Evolutionary conservation across 2,329 filamentous ascomycete species (phyloP), one percentile per base, ranked within the genome.

Genomic region (Stachybotrys elegans): DNA sequence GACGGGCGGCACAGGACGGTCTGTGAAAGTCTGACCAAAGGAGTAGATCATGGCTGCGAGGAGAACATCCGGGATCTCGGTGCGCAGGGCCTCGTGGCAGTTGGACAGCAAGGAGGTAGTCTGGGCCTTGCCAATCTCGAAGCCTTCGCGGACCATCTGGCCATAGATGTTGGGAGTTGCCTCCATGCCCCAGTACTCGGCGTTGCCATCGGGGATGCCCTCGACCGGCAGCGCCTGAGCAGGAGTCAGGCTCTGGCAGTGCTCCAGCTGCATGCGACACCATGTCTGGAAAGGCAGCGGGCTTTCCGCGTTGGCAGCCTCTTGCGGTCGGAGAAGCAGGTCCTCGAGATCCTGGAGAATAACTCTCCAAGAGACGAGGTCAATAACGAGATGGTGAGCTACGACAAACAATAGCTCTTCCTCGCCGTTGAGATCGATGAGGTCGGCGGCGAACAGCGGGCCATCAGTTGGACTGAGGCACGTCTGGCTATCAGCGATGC

Each of bases 341-440:
- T 66, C 64, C 42, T 74, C 69, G 0, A 72, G 51, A 34, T 72
- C 67, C 39, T 67, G 62, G 0, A 70, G 57, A 1, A 74, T 55
- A 5, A 72, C 56, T 22, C 69, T 57, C 71, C 71, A 75, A 0
- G 70, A 71, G 1, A 74, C 71, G 2, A 74, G 56, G 38, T 73
- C 70, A 22, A 73, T 65, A 5, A 67, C 57, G 0, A 69, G 48
- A 43, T 69, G 66, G 25, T 69, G 65, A 0, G 56, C 56, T 2
- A 58, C 59, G 8, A 71, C 43, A 22, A 67, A 67, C 5, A 69
- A 29, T 2, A 55, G 49, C 17, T 66, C 57, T 2, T 54, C 31
- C n/a, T 54, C 46, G 3, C 44, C 19, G 20, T 17, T 32, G n/a
- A 44, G 17, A n/a, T 52, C 39, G 23, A 51, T 51, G 16, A 53